phyloP scores from a whole-genome alignment of 2,329 filamentous ascomycete genomes.

The Knufia fluminis region DNA sequence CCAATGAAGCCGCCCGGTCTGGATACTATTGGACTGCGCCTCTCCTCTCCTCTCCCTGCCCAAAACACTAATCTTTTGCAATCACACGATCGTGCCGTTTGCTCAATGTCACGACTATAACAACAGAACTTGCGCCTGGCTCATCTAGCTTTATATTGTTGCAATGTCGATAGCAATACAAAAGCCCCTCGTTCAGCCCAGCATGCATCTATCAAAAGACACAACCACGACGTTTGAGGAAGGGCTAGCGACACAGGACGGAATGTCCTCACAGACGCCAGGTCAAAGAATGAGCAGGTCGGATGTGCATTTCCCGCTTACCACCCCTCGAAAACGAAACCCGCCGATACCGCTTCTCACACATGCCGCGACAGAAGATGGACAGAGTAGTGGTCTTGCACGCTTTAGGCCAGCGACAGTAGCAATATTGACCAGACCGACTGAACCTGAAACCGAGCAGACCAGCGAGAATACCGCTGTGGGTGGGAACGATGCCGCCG shows the following conservation, averaged over 20 bases:
- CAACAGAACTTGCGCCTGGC: too few species aligned
- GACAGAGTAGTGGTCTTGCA: conserved; percentile 18
- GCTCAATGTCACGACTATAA: not conserved
- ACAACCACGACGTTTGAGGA: not conserved
- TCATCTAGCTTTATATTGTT: too few species aligned
- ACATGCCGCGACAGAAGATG: conserved; percentile 13
- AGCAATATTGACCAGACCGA: not conserved
- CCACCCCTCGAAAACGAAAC: conserved; percentile 17
- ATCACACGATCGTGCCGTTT: not conserved
- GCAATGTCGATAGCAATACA: too few species aligned
- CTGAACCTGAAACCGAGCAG: not conserved
- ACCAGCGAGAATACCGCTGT: not conserved
- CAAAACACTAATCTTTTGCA: not conserved
- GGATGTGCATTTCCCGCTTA: conserved; percentile 20
- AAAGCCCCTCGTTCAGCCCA: not conserved
- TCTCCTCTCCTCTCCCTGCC: not conserved
- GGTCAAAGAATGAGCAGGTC: conserved; percentile 8
- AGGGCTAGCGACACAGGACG: not conserved
- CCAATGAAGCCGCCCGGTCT: not conserved
- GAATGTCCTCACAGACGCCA: not conserved
- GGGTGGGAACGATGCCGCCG: not conserved
- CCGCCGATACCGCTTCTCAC: conserved; percentile 16
- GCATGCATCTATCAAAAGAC: conserved; percentile 1
- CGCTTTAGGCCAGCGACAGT: conserved; percentile 10
- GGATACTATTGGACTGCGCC: not conserved